These are phyloP conservation scores for Macadamia tetraphylla DNA, from an alignment of 164 flowering plant species.

Conservation along the genomic window DNA sequence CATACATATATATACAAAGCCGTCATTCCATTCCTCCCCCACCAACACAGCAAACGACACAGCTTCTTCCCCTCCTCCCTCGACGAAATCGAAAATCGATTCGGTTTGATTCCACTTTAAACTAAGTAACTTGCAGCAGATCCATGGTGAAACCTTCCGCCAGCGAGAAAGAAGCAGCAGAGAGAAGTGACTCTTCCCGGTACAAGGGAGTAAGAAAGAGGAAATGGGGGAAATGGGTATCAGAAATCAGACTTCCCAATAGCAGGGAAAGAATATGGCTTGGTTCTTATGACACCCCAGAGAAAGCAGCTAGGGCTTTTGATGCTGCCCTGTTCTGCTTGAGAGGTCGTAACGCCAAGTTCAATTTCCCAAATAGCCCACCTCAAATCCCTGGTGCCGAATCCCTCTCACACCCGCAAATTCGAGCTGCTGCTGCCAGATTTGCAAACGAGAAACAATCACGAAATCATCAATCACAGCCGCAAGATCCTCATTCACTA, in stretches of 20 bases:
- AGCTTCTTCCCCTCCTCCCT: too few relatives aligned
- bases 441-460: constrained; percentile 45
- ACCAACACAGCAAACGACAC: too few relatives aligned
- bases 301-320: constrained; percentile 87
- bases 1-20: too few relatives aligned
- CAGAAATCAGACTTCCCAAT: constrained; percentile 82
- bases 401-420: constrained; percentile 40
- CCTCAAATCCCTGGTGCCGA: constrained; percentile 47
- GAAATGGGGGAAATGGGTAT: constrained; percentile 90
- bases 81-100: too few relatives aligned
- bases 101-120: too few relatives aligned
- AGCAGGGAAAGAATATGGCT: constrained; percentile 87
- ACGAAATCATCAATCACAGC: background rate
- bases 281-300: constrained; percentile 77
- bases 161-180: background rate
- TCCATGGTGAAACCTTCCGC: constrained; percentile 15
- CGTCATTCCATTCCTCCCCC: too few relatives aligned
- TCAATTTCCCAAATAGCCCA: constrained; percentile 76
- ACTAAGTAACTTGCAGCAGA: too few relatives aligned
- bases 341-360: constrained; percentile 59
- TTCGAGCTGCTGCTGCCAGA: constrained; percentile 50
- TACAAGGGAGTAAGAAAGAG: constrained; percentile 77
- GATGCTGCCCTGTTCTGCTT: constrained; percentile 81
- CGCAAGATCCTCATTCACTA: background rate
- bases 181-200: constrained; percentile 3